Conservation (phyloP, 2,329 filamentous ascomycete species). For the Colletotrichum sidae region DNA sequence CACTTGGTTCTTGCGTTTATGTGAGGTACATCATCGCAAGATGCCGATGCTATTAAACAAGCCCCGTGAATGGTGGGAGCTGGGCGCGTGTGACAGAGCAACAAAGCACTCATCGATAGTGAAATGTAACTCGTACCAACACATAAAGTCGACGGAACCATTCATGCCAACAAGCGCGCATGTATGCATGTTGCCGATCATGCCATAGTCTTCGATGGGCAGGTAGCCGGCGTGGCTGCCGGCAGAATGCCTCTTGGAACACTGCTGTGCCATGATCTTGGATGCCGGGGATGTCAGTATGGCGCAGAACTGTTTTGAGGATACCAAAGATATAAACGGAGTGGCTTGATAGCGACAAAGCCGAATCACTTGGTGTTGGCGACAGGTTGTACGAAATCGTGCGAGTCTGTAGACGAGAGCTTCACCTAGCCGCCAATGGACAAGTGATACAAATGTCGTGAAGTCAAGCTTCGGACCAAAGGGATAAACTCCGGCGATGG, state of each 20-base stretch:
- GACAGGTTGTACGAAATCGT: no score
- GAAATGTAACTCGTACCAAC: constrained; percentile 64
- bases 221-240: constrained; percentile 61
- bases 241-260: constrained; percentile 43
- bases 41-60: no score
- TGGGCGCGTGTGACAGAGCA: not conserved
- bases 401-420: not conserved
- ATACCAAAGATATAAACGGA: not conserved
- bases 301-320: not conserved
- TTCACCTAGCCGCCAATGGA: not conserved
- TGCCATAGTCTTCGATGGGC: constrained; percentile 80
- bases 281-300: not conserved
- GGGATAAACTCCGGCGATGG: constrained; percentile 23
- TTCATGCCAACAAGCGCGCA: constrained; percentile 81
- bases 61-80: no score
- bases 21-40: no score
- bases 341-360: no score
- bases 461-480: constrained; percentile 20
- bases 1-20: not conserved
- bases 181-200: constrained; percentile 85
- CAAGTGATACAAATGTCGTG: not conserved
- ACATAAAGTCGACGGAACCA: constrained; percentile 82
- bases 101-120: not conserved
- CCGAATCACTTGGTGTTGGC: no score
- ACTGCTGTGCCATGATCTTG: constrained; percentile 48